Conservation (phyloP, 805 yeast species). For the Priceomyces carsonii region DNA sequence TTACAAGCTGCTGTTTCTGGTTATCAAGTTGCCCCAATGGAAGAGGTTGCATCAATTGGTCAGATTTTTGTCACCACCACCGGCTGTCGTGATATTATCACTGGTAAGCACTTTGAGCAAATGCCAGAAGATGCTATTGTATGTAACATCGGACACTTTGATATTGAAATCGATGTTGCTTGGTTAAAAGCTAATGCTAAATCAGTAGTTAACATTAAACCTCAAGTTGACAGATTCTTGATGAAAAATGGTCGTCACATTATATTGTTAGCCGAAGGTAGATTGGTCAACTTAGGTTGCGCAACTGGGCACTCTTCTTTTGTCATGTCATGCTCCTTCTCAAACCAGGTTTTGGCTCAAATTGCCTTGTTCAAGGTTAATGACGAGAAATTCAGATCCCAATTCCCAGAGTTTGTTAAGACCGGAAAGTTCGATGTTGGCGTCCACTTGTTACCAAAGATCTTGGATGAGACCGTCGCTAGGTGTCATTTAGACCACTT, state of each 20-base stretch:
- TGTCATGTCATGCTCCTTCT: conserved; percentile 99
- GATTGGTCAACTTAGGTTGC: conserved; percentile 98
- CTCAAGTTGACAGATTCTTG: conserved; percentile 97
- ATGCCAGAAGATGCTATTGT: conserved; percentile 99
- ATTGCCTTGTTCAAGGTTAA: conserved; percentile 92
- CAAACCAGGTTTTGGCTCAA: conserved; percentile 99
- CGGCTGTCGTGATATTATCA: conserved; percentile 98
- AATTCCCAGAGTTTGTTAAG: conserved; percentile 87
- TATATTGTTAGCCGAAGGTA: conserved; percentile 97
- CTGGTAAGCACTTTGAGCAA: conserved; percentile 76
- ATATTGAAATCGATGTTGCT: conserved; percentile 98
- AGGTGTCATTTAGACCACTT: conserved; percentile 93
- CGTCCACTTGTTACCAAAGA: conserved; percentile 96
- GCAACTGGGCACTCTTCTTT: conserved; percentile 99
- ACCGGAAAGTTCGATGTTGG: conserved; percentile 88
- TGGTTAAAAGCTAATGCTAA: conserved; percentile 95
- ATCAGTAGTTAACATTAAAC: conserved; percentile 95
- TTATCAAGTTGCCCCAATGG: conserved; percentile 94
- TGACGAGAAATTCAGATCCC: conserved; percentile 74
- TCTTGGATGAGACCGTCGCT: conserved; percentile 98
- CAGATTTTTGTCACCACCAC: conserved; percentile 99
- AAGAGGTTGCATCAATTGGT: conserved; percentile 88
- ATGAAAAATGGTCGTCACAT: conserved; percentile 87
- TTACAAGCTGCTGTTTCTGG: conserved; percentile 99
- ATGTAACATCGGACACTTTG: conserved; percentile 99